A percentile compares a stretch with the other conserved stretches of the same genome.
Conservation (phyloP, 495 filamentous ascomycete genomes). For the Pyrenula massariospora region DNA sequence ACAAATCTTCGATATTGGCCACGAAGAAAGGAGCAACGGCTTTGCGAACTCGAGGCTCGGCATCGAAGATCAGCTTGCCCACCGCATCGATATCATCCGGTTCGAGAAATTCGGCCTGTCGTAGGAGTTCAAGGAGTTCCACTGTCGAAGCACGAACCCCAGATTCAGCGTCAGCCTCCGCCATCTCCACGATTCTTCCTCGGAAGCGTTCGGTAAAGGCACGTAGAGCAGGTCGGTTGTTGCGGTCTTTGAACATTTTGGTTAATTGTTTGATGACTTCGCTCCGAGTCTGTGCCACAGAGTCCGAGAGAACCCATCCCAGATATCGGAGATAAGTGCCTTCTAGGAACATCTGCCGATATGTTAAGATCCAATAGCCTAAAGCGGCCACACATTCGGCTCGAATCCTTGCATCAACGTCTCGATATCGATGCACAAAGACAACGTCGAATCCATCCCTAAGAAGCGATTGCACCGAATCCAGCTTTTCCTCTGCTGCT, state of each 20-base stretch:
- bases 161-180: conserved; percentile 65
- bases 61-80: conserved; percentile 76
- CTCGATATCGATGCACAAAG: conserved; percentile 89
- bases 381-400: conserved; percentile 74
- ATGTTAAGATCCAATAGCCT: conserved; percentile 72
- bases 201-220: conserved; percentile 87
- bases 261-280: conserved; percentile 75
- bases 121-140: conserved; percentile 66
- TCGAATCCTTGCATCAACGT: conserved; percentile 79
- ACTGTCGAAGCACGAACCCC: conserved; percentile 67
- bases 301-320: conserved; percentile 87
- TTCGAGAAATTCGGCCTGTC: conserved; percentile 76
- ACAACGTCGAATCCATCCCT: conserved; percentile 79
- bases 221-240: conserved; percentile 65
- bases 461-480: conserved; percentile 53
- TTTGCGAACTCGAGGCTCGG: conserved; percentile 70
- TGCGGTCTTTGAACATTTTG: conserved; percentile 59
- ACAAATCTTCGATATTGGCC: conserved; percentile 70
- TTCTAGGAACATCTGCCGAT: conserved; percentile 80
- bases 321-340: conserved; percentile 81
- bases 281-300: conserved; percentile 49
- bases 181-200: conserved; percentile 85
- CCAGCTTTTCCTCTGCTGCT: conserved; percentile 50
- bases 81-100: conserved; percentile 81
- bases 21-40: conserved; percentile 84